Evolutionary conservation across 2,329 filamentous ascomycete genomes (phyloP).

Genomic region (Epichloe baconii): DNA sequence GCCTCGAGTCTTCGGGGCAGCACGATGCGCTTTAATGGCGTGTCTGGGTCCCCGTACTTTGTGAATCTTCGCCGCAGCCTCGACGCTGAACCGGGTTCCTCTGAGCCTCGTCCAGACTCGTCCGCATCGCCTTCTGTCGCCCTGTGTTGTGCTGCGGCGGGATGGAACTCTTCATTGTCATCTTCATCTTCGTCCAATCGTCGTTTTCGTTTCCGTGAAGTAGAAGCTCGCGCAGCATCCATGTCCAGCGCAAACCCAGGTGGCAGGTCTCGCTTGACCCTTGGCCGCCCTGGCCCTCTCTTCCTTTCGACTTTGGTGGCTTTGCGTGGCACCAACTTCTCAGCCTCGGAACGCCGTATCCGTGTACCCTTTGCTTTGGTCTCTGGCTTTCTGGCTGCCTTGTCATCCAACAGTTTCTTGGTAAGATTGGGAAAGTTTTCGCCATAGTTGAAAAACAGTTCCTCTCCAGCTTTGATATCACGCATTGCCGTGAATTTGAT

Average conservation of each 20-base stretch:
- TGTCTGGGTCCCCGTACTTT: slow-evolving; percentile 4
- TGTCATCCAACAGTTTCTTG: slow-evolving; percentile 27
- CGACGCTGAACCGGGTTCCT: slow-evolving; percentile 11
- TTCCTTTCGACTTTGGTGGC: slow-evolving; percentile 12
- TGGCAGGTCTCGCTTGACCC: slow-evolving; percentile 5
- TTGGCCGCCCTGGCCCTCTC: slow-evolving; percentile 10
- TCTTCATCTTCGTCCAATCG: slow-evolving; percentile 15
- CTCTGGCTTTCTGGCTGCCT: slow-evolving; percentile 19
- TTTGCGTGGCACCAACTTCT: slow-evolving; percentile 13
- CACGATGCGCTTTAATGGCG: slow-evolving; percentile 9
- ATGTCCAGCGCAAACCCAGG: slow-evolving; percentile 11
- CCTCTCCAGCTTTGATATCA: slow-evolving; percentile 57
- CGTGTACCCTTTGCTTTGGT: slow-evolving; percentile 12
- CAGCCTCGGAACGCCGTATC: slow-evolving; percentile 7
- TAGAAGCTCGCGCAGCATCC: slow-evolving; percentile 4
- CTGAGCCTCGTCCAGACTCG: slow-evolving; percentile 13
- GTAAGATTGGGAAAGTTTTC: slow-evolving; percentile 51
- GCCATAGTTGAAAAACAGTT: slow-evolving; percentile 74
- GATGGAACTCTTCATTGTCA: slow-evolving; percentile 19
- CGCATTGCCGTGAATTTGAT: slow-evolving; percentile 60
- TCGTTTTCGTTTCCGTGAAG: slow-evolving; percentile 18
- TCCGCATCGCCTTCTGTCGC: slow-evolving; percentile 12
- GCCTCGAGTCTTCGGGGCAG: slow-evolving; percentile 22
- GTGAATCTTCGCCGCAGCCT: slow-evolving; percentile 16
- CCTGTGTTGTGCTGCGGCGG: slow-evolving; percentile 12